A percentile compares a stretch with the other conserved stretches of the same genome.
Evolutionary conservation across 192 early-diverging fungal genomes (phyloP).

Genomic region (Glomus cerebriforme): DNA sequence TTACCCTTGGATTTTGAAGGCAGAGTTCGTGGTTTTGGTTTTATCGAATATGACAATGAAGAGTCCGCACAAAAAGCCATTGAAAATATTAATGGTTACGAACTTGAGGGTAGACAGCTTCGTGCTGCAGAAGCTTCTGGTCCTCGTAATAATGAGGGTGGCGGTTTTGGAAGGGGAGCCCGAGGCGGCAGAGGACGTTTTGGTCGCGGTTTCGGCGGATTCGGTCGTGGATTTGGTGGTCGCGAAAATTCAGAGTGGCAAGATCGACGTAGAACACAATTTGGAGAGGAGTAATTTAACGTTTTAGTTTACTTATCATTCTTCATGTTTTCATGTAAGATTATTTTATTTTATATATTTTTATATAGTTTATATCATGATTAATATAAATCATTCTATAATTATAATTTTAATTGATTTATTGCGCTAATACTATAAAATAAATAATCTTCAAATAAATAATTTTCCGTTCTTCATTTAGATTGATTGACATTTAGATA

Average conservation of each 20-base stretch:
- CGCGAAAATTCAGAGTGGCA: background rate
- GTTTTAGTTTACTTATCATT: no score
- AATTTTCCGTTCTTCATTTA: no score
- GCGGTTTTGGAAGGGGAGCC: background rate
- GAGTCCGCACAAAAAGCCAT: conserved; percentile 14
- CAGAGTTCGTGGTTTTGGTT: conserved; percentile 12
- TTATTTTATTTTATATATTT: background rate
- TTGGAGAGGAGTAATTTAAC: background rate
- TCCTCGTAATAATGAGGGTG: background rate
- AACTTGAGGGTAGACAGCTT: background rate
- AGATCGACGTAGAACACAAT: background rate
- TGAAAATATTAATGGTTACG: background rate
- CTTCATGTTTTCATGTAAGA: background rate
- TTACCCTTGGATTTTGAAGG: conserved; percentile 5
- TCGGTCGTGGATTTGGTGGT: conserved; percentile 7
- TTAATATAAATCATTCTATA: no score
- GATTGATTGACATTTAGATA: no score
- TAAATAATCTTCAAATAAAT: no score
- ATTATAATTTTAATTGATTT: no score
- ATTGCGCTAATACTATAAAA: no score
- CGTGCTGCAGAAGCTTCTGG: conserved; percentile 13
- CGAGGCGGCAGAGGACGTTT: background rate
- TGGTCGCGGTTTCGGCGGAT: background rate
- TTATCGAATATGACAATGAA: conserved; percentile 28
- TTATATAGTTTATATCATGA: no score